Evolutionary conservation across 345 rosid genomes (phyloP), one percentile per base, ranked within the genome.

Genomic region (Leavenworthia alabamica): DNA sequence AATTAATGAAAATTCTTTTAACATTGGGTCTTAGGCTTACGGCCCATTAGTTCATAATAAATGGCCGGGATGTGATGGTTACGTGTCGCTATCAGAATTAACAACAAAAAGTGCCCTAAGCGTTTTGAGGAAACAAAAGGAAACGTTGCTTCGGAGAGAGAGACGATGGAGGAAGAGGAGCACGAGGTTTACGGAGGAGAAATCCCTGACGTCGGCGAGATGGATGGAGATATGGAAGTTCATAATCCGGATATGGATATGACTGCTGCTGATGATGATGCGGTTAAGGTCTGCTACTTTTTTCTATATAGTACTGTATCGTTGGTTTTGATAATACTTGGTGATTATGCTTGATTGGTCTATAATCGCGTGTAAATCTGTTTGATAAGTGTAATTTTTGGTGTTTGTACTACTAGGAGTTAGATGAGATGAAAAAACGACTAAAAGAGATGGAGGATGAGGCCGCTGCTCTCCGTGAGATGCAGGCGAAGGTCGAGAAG

Each of bases 371-470:
- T 20, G 22, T n/a, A n/a, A n/a, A n/a, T n/a, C n/a, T n/a, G n/a
- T 56, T 15, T 48, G 55, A 22, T 52, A 43, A 16, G 28, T 16
- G 37, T 44, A 15, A 4, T 31, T 12, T 13, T 32, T 4, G 51
- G 22, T 26, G 14, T 52, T n/a, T 59, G 32, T 71, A 2, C 43
- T 51, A 22, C 56, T 76, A 92, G 99, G 97, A 89, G 80, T 68
- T 93, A 64, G 94, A 89, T 66, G 97, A 93, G 79, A 87, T 93
- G 99, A 93, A 93, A 83, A 89, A 77, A 59, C 81, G 99, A 60
- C 74, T 93, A 78, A 89, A 87, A 78, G 97, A 89, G 78, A 93
- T 89, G 85, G 99, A 93, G 68, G 99, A 93, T 70, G 97, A 93
- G 58, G 97, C 97, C 10, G 93, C 96, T 10, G 96, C 97, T 66